phyloP scores from a whole-genome alignment of 169 alveolate species.

The Cryptosporidium ryanae region DNA sequence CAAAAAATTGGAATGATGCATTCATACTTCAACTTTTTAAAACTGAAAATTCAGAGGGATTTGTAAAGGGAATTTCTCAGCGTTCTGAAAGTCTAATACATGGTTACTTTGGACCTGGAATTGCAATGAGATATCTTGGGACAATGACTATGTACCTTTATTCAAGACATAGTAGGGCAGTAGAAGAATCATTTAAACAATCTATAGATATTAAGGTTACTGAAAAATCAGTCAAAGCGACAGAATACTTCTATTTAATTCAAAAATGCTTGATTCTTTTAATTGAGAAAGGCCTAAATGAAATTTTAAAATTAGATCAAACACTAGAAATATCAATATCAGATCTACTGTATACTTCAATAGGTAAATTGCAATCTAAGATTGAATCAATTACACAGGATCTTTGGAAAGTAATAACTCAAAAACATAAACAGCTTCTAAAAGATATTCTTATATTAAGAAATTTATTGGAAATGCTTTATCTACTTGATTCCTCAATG shows the following conservation, averaged over 20 bases:
- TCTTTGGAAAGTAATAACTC: conserved; percentile 38
- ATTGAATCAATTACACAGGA: conserved; percentile 49
- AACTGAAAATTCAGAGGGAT: conserved; percentile 75
- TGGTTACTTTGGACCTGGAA: conserved; percentile 74
- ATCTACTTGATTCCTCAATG: conserved; percentile 33
- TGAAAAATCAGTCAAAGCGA: conserved; percentile 63
- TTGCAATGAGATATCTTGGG: conserved; percentile 65
- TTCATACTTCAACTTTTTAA: conserved; percentile 75
- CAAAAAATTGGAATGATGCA: conserved; percentile 76
- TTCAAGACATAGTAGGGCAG: conserved; percentile 19
- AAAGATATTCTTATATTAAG: conserved; percentile 40
- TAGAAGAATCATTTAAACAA: conserved; percentile 33
- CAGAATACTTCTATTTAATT: conserved; percentile 20
- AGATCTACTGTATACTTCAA: conserved; percentile 32
- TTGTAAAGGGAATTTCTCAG: conserved; percentile 77
- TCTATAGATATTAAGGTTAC: conserved; percentile 16
- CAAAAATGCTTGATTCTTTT: conserved; percentile 22
- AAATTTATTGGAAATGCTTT: conserved; percentile 28
- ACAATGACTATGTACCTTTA: conserved; percentile 25
- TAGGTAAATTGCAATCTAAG: conserved; percentile 16
- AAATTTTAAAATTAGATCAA: conserved; percentile 41
- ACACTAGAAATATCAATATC: conserved; percentile 14
- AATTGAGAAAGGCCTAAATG: conserved; percentile 58
- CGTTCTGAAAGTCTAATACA: conserved; percentile 66
- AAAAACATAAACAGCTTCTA: conserved; percentile 8